phyloP scores from a whole-genome alignment of 257 asterid species.

The Coffea eugenioides region DNA sequence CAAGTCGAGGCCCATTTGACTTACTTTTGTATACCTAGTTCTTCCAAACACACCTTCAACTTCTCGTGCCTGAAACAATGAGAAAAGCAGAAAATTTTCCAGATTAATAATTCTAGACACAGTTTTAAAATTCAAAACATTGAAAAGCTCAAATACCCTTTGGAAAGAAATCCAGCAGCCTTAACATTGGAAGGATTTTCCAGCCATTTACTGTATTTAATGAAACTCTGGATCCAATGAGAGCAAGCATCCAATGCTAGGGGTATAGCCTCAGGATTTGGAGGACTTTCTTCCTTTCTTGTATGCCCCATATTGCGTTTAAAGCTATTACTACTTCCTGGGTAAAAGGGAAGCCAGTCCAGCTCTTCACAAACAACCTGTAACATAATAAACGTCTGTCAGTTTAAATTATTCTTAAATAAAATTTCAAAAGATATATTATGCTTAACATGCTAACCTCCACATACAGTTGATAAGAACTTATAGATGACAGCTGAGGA shows the following conservation, averaged over 20 bases:
- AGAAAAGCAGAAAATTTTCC: constrained; percentile 20
- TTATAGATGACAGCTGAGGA: constrained; percentile 95
- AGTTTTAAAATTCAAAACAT: constrained; percentile 16
- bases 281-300: constrained; percentile 48
- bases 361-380: constrained; percentile 99
- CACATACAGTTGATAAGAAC: constrained; percentile 98
- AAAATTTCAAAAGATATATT: constrained; percentile 18
- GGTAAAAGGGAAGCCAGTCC: constrained; percentile 97
- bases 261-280: constrained; percentile 77
- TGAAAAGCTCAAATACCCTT: constrained; percentile 55
- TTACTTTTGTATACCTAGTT: constrained; percentile 76
- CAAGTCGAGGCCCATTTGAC: constrained; percentile 30
- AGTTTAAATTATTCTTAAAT: constrained; percentile 24
- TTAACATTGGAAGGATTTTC: constrained; percentile 77
- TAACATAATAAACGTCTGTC: constrained; percentile 26
- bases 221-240: constrained; percentile 91
- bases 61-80: constrained; percentile 67
- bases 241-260: constrained; percentile 75
- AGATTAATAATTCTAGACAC: constrained; percentile 10
- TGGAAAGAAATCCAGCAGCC: constrained; percentile 89
- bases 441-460: constrained; percentile 73
- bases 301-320: constrained; percentile 54
- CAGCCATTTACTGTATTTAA: constrained; percentile 91
- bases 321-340: constrained; percentile 55
- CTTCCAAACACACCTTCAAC: constrained; percentile 64